Conservation (phyloP, 192 early-diverging fungal genomes). For the Coemansia sp. region DNA sequence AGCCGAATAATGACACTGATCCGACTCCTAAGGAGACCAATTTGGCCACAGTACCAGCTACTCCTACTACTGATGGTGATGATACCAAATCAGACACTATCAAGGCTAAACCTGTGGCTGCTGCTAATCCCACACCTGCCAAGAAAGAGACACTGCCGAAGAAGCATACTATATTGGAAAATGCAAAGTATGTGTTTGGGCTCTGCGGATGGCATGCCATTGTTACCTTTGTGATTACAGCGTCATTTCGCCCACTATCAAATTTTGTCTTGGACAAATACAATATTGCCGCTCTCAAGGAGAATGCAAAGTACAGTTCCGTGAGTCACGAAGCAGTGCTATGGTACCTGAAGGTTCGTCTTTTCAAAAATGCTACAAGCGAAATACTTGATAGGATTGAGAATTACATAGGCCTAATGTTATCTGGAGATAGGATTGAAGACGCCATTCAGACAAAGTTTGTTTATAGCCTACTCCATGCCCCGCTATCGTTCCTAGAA, state of each 20-base stretch:
- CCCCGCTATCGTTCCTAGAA: conserved; percentile 9
- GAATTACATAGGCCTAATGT: neutral
- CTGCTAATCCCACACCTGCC: neutral
- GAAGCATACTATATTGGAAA: neutral
- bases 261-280: conserved; percentile 34
- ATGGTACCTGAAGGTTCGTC: neutral
- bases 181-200: neutral
- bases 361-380: neutral
- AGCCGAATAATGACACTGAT: no score
- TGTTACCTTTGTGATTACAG: neutral
- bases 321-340: conserved; percentile 7
- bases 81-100: neutral
- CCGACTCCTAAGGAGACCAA: neutral
- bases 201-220: neutral
- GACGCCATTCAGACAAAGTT: neutral
- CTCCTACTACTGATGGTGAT: neutral
- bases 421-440: neutral
- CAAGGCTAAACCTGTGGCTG: neutral
- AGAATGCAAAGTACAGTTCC: neutral
- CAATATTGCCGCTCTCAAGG: conserved; percentile 20
- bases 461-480: neutral
- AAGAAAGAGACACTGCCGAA: neutral
- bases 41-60: no score
- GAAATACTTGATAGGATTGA: neutral
- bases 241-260: conserved; percentile 5